phyloP scores from a whole-genome alignment of 164 flowering plant genomes.

The Nymphaea colorata region DNA sequence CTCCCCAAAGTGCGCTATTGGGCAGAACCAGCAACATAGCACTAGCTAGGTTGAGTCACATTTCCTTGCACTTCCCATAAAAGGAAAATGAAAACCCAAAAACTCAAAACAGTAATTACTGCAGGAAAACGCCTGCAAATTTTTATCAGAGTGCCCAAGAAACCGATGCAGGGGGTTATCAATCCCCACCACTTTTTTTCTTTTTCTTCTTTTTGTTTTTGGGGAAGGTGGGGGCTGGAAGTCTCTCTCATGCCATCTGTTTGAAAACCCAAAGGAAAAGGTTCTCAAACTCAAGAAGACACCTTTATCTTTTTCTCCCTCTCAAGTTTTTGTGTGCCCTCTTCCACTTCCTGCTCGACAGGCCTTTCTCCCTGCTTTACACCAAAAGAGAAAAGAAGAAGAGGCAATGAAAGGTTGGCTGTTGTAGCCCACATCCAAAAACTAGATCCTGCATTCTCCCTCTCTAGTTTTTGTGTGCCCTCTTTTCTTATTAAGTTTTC shows the following conservation, averaged over 20 bases:
- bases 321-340: neutral
- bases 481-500: neutral
- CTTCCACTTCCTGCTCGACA: neutral
- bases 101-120: neutral
- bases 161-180: too few species aligned
- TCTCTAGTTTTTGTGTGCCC: too few species aligned
- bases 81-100: too few species aligned
- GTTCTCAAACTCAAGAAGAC: neutral
- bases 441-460: too few species aligned
- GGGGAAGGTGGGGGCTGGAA: neutral
- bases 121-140: neutral
- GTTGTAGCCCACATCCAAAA: neutral
- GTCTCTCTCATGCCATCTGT: neutral
- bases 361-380: neutral
- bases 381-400: neutral
- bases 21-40: neutral
- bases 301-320: neutral
- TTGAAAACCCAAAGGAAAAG: constrained; percentile 1
- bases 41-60: too few species aligned
- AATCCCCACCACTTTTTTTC: too few species aligned
- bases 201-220: too few species aligned
- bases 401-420: neutral
- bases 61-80: neutral
- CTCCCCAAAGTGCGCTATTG: neutral
- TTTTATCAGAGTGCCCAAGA: too few species aligned